Conservation (phyloP, 2,329 filamentous ascomycete genomes). For the Epichloe aotearoae region DNA sequence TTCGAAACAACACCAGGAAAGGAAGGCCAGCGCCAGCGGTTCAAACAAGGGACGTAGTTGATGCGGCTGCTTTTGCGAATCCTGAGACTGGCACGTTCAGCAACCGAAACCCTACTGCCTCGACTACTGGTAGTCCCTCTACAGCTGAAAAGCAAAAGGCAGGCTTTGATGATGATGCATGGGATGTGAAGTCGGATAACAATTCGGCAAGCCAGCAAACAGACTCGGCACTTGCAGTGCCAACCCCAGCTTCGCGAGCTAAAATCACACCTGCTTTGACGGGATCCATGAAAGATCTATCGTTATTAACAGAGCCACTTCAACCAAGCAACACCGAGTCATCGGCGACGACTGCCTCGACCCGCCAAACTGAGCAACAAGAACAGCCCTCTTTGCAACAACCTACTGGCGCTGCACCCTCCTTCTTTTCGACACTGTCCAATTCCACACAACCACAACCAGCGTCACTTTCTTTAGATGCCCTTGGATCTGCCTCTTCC, state of each 20-base stretch:
- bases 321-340: constrained; percentile 32
- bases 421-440: constrained; percentile 36
- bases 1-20: constrained; percentile 91
- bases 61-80: constrained; percentile 72
- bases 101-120: constrained; percentile 12
- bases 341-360: constrained; percentile 13
- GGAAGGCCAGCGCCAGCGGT: constrained; percentile 78
- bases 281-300: constrained; percentile 51
- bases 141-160: constrained; percentile 17
- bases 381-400: constrained; percentile 26
- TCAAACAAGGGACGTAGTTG: constrained; percentile 72
- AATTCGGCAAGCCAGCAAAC: constrained; percentile 42
- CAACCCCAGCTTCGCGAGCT: constrained; percentile 12
- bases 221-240: constrained; percentile 12
- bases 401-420: constrained; percentile 41
- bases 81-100: constrained; percentile 23
- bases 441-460: constrained; percentile 28
- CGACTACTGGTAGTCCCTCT: constrained; percentile 13
- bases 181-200: constrained; percentile 64
- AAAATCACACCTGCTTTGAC: constrained; percentile 4
- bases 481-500: constrained; percentile 7
- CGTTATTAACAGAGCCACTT: constrained; percentile 37
- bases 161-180: constrained; percentile 93
- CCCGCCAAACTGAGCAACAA: constrained; percentile 11
- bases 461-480: constrained; percentile 1